Evolutionary conservation across 225 moss, liverwort and hornwort species (phyloP), one percentile per base, ranked within the genome.

Genomic region (Lunularia cruciata): DNA sequence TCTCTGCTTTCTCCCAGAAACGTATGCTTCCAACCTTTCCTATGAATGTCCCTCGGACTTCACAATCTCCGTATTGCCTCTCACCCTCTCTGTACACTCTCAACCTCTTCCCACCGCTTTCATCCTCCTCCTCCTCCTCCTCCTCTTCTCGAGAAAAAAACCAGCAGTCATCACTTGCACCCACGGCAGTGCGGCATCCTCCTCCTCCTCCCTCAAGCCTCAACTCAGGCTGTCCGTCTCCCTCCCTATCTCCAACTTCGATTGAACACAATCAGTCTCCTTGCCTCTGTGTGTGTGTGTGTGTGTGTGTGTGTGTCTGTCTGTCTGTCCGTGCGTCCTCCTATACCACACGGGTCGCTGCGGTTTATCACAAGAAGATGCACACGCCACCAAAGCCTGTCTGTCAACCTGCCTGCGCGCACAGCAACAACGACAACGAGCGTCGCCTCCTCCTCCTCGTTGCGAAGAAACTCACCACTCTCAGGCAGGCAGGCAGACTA

Each of bases 311-410:
- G 56, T 25, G 6, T 57, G 56, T 54, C 54, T 54, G 54, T 54
- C 54, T 14, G 54, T n/a, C 54, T 54, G 26, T 54, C 54, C 7
- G n/a, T 54, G 26, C 54, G 22, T 25, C 8, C 54, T 54, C 13
- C 54, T 15, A 31, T 16, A 32, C 56, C 1, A 54, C 54, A 54
- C 54, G n/a, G 26, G 54, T 28, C 54, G 54, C 54, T 54, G 26
- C 1, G 23, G 54, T 54, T 28, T 28, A 54, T 54, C 56, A 57
- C 56, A 57, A 57, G 56, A 57, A 57, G 25, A 57, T 32, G 56
- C 15, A 15, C n/a, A n/a, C n/a, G n/a, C n/a, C n/a, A n/a, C n/a
- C n/a, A n/a, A n/a, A n/a, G n/a, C n/a, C n/a, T n/a, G 54, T 9
- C 54, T 2, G 10, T 25, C 54, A 27, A 26, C 56, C 14, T 57